Evolutionary conservation across 2,329 filamentous ascomycete genomes (phyloP).

Genomic region (Xylaria sp.): DNA sequence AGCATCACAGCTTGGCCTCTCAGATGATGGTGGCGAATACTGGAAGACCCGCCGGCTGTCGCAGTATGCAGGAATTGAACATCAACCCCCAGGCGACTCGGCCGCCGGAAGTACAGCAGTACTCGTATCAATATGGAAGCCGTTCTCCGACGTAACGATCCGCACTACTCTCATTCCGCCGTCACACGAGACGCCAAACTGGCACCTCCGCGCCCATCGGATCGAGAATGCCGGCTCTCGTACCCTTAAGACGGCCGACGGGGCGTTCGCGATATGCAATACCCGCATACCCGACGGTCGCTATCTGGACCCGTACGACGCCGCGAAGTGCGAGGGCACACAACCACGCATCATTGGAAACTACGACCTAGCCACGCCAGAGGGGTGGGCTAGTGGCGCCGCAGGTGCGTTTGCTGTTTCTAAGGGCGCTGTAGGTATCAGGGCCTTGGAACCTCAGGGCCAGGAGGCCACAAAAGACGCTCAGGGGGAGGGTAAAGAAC

Average conservation of each 20-base stretch:
- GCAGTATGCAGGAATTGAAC: constrained; percentile 71
- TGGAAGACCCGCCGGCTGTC: constrained; percentile 81
- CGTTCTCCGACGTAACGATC: constrained; percentile 75
- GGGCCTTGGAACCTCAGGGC: constrained; percentile 57
- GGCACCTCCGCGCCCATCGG: constrained; percentile 75
- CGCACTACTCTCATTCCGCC: constrained; percentile 74
- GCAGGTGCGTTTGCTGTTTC: constrained; percentile 67
- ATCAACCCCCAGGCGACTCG: constrained; percentile 54
- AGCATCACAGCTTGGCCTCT: constrained; percentile 79
- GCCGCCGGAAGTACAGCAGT: constrained; percentile 58
- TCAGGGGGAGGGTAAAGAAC: constrained; percentile 53
- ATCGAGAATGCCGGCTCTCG: constrained; percentile 64
- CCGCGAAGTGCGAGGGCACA: constrained; percentile 60
- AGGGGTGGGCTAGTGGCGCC: constrained; percentile 62
- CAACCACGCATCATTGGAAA: constrained; percentile 68
- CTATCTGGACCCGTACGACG: constrained; percentile 62
- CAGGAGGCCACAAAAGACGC: constrained; percentile 5
- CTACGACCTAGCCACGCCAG: constrained; percentile 67
- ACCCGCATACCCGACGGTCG: constrained; percentile 60
- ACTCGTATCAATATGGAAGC: constrained; percentile 76
- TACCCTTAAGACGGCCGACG: constrained; percentile 77
- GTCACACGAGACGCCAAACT: constrained; percentile 67
- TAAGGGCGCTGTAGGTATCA: constrained; percentile 68
- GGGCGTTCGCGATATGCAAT: constrained; percentile 76
- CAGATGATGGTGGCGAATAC: constrained; percentile 79